Evolutionary conservation across 2,329 filamentous ascomycete genomes (phyloP), one percentile per base, ranked within the genome.

Genomic region (Chaetothyriales sp.): DNA sequence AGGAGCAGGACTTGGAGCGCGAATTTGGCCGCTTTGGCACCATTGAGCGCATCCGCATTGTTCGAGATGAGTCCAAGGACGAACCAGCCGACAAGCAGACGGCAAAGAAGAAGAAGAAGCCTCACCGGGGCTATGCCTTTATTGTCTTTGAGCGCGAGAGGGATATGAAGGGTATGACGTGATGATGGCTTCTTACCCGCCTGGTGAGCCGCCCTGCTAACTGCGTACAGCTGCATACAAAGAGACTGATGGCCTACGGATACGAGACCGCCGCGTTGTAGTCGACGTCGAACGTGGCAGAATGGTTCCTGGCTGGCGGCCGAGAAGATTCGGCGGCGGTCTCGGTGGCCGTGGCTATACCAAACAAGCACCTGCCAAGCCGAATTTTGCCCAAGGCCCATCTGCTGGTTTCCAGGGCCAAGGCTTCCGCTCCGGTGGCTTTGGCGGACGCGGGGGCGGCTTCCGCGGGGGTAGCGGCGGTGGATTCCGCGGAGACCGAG

Each of bases 121-220:
- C 82, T 48, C 86, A 93, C 64, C 78, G 83, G 62, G 92, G 92
- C 55, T 98, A 98, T 68, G 92, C 87, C 55, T 98, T 98, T 65
- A 84, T 98, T 60, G 86, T 96, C 50, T 98, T 90, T 65, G 90
- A 96, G 70, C 83, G 86, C 67, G 92, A 96, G 71, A 89, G 90
- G 70, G 92, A 96, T 66, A 95, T 96, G 89, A 93, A 93, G 87
- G 88, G 89, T 95, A 93, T 15, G 32, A 39, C 9, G 32, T 12
- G 9, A 15, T 32, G 28, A 28, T 12, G 7, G 32, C 10, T 15
- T 15, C 15, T 39, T 39, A 51, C 45, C 47, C 53, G 32, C 15
- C 55, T 54, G n/a, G n/a, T 39, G 32, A 5, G 32, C 32, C 15
- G 10, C 32, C 12, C 10, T 39, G 3, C 3, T 53, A 47, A 49